Base-by-base conservation (phyloP, 2,329 filamentous ascomycete genomes). In the Colletotrichum cuscutae region DNA sequence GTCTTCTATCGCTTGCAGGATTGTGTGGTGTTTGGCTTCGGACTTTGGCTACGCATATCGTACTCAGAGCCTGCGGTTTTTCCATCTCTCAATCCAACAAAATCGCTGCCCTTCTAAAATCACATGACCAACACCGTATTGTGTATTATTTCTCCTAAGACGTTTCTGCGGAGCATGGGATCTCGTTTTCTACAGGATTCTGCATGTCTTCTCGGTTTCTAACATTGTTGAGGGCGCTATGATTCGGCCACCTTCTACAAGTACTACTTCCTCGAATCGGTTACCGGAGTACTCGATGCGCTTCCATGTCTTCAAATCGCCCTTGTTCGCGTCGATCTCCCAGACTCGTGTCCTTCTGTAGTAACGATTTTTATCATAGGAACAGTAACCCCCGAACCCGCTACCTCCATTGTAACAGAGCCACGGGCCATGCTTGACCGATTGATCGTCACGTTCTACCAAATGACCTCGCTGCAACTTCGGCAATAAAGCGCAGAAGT, bases 261-360 rank as follows among this genome's bases (percentile, higher is more conserved):
- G 79, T 53, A 80, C 68, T 46, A 77, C 71, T 74, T 83, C 79
- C 76, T 81, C 78, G 71, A 81, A 75, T 77, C 76, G 80, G 13
- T 79, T 74, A 28, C 15, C 62, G 42, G 65, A 65, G 76, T 79
- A 81, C 76, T 81, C 80, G 46, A 79, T 75, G 54, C 79, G 76
- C 71, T 77, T 80, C 80, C 78, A 80, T 68, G 78, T 81, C 8
- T 49, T 69, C 69, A 75, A 32, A 58, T 65, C 28, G 22, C 76
- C 74, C 8, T 59, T 75, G 60, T 22, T 74, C 54, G 76, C 74
- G 65, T 79, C 75, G 42, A 80, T 58, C 74, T 80, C 79, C 79
- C 79, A 80, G 26, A 80, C 69, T 32, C 79, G 75, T 74, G 64
- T 71, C 75, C 78, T 76, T 56, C 79, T 77, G 72, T 81, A 74